Base-by-base conservation (phyloP, 2,329 filamentous ascomycete genomes). In the Blastomyces parvus region DNA sequence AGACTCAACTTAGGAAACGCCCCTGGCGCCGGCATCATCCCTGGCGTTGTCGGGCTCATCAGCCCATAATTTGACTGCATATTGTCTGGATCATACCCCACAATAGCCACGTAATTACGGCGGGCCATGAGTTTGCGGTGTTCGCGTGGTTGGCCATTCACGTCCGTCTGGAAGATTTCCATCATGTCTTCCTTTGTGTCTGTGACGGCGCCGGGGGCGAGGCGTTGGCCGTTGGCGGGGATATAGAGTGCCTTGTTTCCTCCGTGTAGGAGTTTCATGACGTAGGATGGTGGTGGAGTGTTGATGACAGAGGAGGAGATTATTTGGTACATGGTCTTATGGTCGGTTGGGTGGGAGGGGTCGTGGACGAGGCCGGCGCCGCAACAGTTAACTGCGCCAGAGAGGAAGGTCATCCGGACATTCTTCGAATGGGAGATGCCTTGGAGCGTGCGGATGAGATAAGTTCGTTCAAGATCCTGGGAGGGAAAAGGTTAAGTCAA, bases 141-240 rank as follows among this genome's bases (percentile, higher is more conserved):
- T 75, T 97, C 93, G 57, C 92, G 83, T 0, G 86, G 81, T 44
- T 85, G 81, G n/a, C 94, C 93, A 62, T 88, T 90, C 19, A 94
- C 91, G 70, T 99, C 94, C 8, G 88, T 90, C 71, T 94, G 91
- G 83, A 99, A 99, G 68, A 99, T 95, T 80, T 99, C 94, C 89
- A 99, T 96, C 94, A 99, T 99, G 77, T 99, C 94, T 76, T 99
- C 94, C 77, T 99, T 97, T 57, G 94, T 99, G 74, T 99, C 94
- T 1, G 87, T 88, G 0, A 88, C 87, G 67, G 75, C 71, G 9
- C 85, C 84, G 63, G 91, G 86, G 1, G 83, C 82, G 64, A 80
- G 83, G 67, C 85, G 81, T 68, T 87, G 84, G n/a, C 93, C 93
- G 75, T 99, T 99, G 62, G 84, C 82, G 0, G 94, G 94, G 62